Conservation (phyloP, 2,329 filamentous ascomycete species). For the Stachybotrys elegans region DNA sequence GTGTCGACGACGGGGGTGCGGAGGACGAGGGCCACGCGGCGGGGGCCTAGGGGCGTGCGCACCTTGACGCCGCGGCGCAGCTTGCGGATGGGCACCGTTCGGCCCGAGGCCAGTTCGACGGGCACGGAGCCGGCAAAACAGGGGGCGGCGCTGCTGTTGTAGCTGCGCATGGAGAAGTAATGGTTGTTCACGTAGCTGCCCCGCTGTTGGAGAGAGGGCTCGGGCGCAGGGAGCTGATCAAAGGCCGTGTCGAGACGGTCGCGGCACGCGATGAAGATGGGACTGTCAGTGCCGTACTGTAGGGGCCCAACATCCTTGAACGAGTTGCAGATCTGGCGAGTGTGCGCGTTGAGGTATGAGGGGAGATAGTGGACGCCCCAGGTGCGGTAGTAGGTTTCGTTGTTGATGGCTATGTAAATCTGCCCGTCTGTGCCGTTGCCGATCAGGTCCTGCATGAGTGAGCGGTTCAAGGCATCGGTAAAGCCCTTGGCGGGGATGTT, state of each 20-base stretch:
- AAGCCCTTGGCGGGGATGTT: slow-evolving; percentile 28
- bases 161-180: slow-evolving; percentile 37
- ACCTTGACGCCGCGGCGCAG: slow-evolving; percentile 43
- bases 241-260: slow-evolving; percentile 44
- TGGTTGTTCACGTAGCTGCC: not conserved
- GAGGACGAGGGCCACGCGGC: slow-evolving; percentile 45
- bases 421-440: slow-evolving; percentile 41
- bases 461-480: slow-evolving; percentile 34
- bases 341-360: slow-evolving; percentile 51
- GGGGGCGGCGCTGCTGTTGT: slow-evolving; percentile 28
- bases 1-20: slow-evolving; percentile 37
- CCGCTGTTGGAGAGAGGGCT: slow-evolving; percentile 24
- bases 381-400: slow-evolving; percentile 30
- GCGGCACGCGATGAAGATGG: slow-evolving; percentile 46
- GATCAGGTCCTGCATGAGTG: slow-evolving; percentile 44
- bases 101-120: slow-evolving; percentile 39
- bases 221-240: slow-evolving; percentile 39
- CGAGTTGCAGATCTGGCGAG: slow-evolving; percentile 53
- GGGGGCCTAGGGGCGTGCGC: slow-evolving; percentile 43
- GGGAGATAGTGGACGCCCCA: slow-evolving; percentile 58
- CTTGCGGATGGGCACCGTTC: slow-evolving; percentile 31
- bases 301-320: slow-evolving; percentile 58
- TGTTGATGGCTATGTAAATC: slow-evolving; percentile 41
- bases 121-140: slow-evolving; percentile 50
- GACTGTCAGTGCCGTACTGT: slow-evolving; percentile 44